Evolutionary conservation across 2,329 filamentous ascomycete genomes (phyloP).

Genomic region (Epicoccum nigrum): DNA sequence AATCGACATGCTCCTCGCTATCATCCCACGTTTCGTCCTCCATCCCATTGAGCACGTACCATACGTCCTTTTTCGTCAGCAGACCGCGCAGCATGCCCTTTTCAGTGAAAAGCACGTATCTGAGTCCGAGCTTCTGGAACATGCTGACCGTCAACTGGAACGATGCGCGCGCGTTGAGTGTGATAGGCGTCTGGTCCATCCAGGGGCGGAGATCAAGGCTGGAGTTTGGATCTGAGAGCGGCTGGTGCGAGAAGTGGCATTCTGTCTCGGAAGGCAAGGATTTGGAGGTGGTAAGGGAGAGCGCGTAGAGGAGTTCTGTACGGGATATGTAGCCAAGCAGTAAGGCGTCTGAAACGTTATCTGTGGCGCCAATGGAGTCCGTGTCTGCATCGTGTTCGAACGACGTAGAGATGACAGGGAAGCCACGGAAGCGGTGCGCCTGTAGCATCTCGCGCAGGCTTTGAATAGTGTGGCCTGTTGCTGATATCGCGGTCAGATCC

Average conservation of each 20-base stretch:
- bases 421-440: slow-evolving; percentile 82
- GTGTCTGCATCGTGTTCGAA: background rate
- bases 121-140: slow-evolving; percentile 91
- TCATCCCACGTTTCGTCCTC: slow-evolving; percentile 39
- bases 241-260: slow-evolving; percentile 83
- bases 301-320: slow-evolving; percentile 83
- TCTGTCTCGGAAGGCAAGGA: slow-evolving; percentile 73
- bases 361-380: background rate
- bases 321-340: slow-evolving; percentile 93
- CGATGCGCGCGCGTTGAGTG: slow-evolving; percentile 75
- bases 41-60: slow-evolving; percentile 80
- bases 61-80: slow-evolving; percentile 96
- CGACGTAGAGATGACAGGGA: slow-evolving; percentile 71
- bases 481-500: slow-evolving; percentile 85
- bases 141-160: slow-evolving; percentile 88
- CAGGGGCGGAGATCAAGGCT: slow-evolving; percentile 90
- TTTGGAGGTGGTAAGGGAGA: slow-evolving; percentile 67
- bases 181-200: slow-evolving; percentile 99
- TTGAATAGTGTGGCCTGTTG: slow-evolving; percentile 84
- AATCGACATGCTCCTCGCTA: slow-evolving; percentile 50
- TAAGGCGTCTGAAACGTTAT: slow-evolving; percentile 62
- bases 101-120: slow-evolving; percentile 88
- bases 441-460: slow-evolving; percentile 73
- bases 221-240: slow-evolving; percentile 71
- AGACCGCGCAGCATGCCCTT: slow-evolving; percentile 81